Evolutionary conservation across 805 yeast genomes (phyloP), one percentile per base, ranked within the genome.

Genomic region (Vanderwaltozyma tropicalis): DNA sequence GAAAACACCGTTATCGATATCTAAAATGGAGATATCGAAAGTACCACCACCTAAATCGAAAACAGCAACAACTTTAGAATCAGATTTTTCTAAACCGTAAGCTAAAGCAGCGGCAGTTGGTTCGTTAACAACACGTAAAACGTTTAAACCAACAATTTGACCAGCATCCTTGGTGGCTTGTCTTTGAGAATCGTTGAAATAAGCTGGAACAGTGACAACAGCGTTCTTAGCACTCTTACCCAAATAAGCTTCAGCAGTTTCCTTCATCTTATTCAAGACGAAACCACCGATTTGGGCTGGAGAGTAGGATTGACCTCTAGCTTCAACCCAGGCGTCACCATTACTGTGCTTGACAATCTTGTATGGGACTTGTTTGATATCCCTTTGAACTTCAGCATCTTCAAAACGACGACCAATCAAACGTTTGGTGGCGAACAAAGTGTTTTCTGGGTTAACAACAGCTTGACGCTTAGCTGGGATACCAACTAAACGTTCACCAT

Each of bases 11-110:
- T 87, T 86, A 69, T 88, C 95, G 56, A 87, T 88, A 73, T 88
- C 96, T 61, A 87, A 75, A 63, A 87, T 84, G 54, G 96, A 87
- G 67, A 87, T 81, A 81, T 87, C 96, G 64, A 87, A 87, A 57
- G 96, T 87, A 78, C 96, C 96, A 67, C 96, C 96, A 78, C 96
- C 96, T 60, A 87, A 75, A 69, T 87, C 96, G 71, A 88, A 87
- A 49, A 87, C 96, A 45, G 96, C 96, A 54, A 87, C 94, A 45
- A 82, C 81, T 68, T 78, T 80, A 58, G 78, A 72, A 52, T 74
- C 79, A 28, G 67, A 53, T 71, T 81, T 82, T 69, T 86, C 95
- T 57, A 86, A 72, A 69, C 96, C 96, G 67, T 86, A 86, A 47
- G 96, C 96, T 57, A 86, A 71, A 46, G 96, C 95, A 47, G 96